Percentiles rank a stretch among this genome's conserved stretches.
These are phyloP conservation scores for Mortierella sp. DNA, from an alignment of 371 early-diverging fungal species.

Conservation along the genomic window DNA sequence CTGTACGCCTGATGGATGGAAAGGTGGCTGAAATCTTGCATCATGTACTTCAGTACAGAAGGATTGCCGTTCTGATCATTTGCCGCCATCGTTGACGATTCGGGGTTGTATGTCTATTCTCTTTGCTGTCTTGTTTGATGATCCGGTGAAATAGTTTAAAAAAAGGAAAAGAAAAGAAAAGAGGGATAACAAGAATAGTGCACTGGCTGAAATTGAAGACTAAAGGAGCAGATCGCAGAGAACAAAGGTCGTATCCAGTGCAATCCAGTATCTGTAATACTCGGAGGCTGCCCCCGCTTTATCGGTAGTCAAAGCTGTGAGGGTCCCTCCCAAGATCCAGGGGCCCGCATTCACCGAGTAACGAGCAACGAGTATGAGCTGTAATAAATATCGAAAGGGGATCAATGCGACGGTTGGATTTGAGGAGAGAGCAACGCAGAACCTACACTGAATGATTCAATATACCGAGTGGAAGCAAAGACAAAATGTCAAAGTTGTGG, in stretches of 20 bases:
- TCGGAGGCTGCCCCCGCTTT: conserved; percentile 21
- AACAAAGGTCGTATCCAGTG: conserved; percentile 18
- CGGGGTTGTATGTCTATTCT: background rate
- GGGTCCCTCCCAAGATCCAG: conserved; percentile 7
- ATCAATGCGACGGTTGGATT: background rate
- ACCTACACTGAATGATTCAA: background rate
- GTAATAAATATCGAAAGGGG: background rate
- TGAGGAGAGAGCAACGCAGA: background rate
- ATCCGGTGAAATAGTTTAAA: background rate
- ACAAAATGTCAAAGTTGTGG: no score
- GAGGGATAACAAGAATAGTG: background rate
- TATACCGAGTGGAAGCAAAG: no score
- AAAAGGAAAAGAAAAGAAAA: background rate
- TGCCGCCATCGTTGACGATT: background rate
- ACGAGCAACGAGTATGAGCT: background rate
- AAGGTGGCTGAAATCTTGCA: conserved; percentile 17
- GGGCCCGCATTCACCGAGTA: conserved; percentile 10
- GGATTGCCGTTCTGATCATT: conserved; percentile 7
- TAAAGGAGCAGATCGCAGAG: conserved; percentile 5
- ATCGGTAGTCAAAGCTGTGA: conserved; percentile 22
- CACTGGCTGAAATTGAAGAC: background rate
- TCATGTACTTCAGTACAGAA: conserved; percentile 17
- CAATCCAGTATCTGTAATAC: background rate
- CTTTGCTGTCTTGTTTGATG: background rate
- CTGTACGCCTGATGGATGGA: background rate